Conservation (phyloP, 164 flowering plant genomes). For the Piper betle region DNA sequence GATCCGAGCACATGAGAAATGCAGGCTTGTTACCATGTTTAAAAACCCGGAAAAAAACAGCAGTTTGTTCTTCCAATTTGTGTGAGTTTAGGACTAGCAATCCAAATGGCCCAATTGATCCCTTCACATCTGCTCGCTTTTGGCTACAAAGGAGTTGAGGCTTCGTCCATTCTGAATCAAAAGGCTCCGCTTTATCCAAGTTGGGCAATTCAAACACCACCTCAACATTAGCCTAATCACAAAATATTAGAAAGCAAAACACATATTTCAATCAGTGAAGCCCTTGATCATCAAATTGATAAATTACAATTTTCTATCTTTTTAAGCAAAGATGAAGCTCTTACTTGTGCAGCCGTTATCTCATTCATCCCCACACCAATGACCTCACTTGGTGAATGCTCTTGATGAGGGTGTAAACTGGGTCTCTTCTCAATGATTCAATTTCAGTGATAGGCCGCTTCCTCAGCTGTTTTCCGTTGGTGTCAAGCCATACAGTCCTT, state of each 20-base stretch:
- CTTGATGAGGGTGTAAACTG: constrained; percentile 15
- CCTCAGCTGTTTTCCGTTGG: constrained; percentile 42
- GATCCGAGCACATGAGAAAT: constrained; percentile 86
- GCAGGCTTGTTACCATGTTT: constrained; percentile 31
- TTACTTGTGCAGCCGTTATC: constrained; percentile 66
- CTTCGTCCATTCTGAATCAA: constrained; percentile 53
- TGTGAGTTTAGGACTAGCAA: constrained; percentile 59
- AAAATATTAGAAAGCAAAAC: no score
- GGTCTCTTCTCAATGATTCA: constrained; percentile 30
- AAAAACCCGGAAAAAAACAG: constrained; percentile 72
- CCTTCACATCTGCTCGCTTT: constrained; percentile 40
- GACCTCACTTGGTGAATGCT: constrained; percentile 23
- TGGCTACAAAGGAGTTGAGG: constrained; percentile 41
- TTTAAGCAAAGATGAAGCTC: background rate
- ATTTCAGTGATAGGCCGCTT: constrained; percentile 80
- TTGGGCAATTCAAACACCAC: constrained; percentile 41
- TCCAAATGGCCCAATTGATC: constrained; percentile 86
- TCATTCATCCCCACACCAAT: constrained; percentile 39
- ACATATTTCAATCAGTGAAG: background rate
- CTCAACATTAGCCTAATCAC: constrained; percentile 78
- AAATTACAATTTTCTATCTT: no score
- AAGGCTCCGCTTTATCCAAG: constrained; percentile 53
- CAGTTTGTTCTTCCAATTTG: constrained; percentile 50
- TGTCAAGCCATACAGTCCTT: constrained; percentile 60
- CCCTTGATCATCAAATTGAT: no score